Evolutionary conservation across 768 basidiomycete species (phyloP), one percentile per base, ranked within the genome.

Genomic region (Cystofilobasidium ferigula): DNA sequence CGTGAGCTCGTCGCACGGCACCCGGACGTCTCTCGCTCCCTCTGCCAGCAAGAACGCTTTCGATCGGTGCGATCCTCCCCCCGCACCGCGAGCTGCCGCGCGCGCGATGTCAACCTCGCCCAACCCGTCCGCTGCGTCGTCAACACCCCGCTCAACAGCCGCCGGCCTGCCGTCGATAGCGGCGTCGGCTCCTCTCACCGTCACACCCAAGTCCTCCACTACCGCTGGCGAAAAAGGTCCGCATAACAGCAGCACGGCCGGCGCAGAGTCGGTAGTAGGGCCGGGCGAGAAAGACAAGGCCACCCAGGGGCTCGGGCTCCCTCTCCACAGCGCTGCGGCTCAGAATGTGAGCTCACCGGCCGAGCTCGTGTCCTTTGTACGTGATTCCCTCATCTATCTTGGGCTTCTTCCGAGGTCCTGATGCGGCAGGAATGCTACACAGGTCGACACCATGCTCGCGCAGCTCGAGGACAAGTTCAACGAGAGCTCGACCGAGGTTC

Each of bases 381-480:
- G 64, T 53, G 13, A 51, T 32, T 10, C 8, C 9, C 28, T 10
- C 28, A 7, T 43, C 32, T 10, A 1, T 34, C 35, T 20, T 14
- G 8, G 3, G 20, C 2, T 48, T 9, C 61, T 61, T 18, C 0
- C 53, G 2, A 1, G 3, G 16, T 14, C 32, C 8, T 18, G 26
- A 13, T 34, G 36, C 60, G 45, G 7, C 32, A 24, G 10, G 13
- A 16, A 13, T 3, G 26, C 22, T 22, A 12, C 16, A 36, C 35
- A 65, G 64, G 58, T 65, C 24, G 64, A 65, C 22, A 48, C 64
- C 16, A 42, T 65, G n/a, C 57, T 65, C 9, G 57, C 54, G 13
- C 64, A 65, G 38, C 57, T 65, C n/a, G 64, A 65, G 35, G 64
- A 65, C 64, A 65, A 65, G 57, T 65, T 59, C 34, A 43, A 47